Base-by-base conservation (phyloP, 148 eudicot species). In the Chenopodium suecicum region DNA sequence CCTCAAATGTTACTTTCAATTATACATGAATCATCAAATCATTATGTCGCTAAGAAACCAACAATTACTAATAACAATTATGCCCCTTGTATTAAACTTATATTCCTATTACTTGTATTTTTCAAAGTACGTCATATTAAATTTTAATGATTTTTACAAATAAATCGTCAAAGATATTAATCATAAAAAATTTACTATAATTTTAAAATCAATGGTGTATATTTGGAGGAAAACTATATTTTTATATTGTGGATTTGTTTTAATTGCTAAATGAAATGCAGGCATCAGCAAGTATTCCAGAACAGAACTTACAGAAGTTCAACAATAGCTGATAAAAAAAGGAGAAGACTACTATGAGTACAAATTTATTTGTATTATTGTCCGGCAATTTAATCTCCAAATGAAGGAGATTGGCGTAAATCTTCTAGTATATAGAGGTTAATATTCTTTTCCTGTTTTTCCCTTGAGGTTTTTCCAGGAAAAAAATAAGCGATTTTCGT, bases 261-360 rank as follows among this genome's bases (percentile, higher is more conserved):
- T 69, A n/a, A 50, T 19, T 4, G 37, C 41, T 5, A 27, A 50
- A 52, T 23, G 25, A 1, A 16, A 79, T 83, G 86, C 95, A 92
- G 95, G 95, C 88, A 44, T 78, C 95, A 82, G 84, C 91, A 66
- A 92, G 89, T 82, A 83, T 81, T 37, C 34, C 85, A 29, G 95
- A 90, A 23, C 90, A 89, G 77, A 92, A 92, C 70, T 86, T 90
- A 23, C 90, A 89, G 77, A 92, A 92, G 73, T 86, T 90, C 90
- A 89, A 64, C 88, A 85, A 73, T 79, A 72, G 70, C 23, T 80
- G 83, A 80, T 76, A 86, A 83, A 83, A 79, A 48, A 25, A 60
- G 9, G 32, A 44, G 14, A 77, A 80, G 73, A 65, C 22, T 70
- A 71, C 5, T n/a, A 37, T 5, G 44, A 41, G 44, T 41, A 62